These are phyloP conservation scores for Heliosperma pusillum DNA, from an alignment of 148 eudicot genomes.

Conservation along the genomic window DNA sequence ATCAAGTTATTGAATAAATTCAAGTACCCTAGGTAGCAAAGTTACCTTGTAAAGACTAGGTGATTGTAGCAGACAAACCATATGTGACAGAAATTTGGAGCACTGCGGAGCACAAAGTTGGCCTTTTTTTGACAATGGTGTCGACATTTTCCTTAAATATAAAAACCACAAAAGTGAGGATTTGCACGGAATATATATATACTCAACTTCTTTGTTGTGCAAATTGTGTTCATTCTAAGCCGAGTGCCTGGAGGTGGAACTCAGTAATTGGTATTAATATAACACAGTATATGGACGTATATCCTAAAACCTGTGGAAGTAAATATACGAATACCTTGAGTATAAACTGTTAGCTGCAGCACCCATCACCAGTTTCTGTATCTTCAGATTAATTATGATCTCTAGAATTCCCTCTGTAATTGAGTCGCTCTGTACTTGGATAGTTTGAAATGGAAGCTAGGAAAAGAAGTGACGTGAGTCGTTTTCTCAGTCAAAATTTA, in stretches of 20 bases:
- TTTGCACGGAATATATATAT: too few species aligned
- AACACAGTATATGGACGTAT: background rate
- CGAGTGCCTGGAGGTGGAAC: too few species aligned
- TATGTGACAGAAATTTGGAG: too few species aligned
- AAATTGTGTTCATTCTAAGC: too few species aligned
- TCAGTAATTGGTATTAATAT: background rate
- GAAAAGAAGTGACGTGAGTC: background rate
- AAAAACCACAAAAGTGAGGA: too few species aligned
- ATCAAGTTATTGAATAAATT: background rate
- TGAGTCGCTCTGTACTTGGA: slow-evolving; percentile 5
- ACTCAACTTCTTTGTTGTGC: too few species aligned
- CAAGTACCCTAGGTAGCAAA: too few species aligned
- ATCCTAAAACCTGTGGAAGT: background rate
- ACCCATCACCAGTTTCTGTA: slow-evolving; percentile 20
- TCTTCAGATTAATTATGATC: background rate
- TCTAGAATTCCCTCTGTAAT: slow-evolving; percentile 11
- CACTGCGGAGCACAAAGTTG: too few species aligned
- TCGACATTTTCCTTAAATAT: too few species aligned
- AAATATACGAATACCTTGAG: slow-evolving; percentile 1
- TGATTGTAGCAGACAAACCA: too few species aligned
- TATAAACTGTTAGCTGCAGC: slow-evolving; percentile 17
- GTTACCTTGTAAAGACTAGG: too few species aligned
- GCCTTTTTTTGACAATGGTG: too few species aligned
- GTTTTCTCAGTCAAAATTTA: background rate
- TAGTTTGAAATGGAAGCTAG: slow-evolving; percentile 11